Conservation (phyloP, 2,329 filamentous ascomycete genomes). For the Hortaea werneckii region DNA sequence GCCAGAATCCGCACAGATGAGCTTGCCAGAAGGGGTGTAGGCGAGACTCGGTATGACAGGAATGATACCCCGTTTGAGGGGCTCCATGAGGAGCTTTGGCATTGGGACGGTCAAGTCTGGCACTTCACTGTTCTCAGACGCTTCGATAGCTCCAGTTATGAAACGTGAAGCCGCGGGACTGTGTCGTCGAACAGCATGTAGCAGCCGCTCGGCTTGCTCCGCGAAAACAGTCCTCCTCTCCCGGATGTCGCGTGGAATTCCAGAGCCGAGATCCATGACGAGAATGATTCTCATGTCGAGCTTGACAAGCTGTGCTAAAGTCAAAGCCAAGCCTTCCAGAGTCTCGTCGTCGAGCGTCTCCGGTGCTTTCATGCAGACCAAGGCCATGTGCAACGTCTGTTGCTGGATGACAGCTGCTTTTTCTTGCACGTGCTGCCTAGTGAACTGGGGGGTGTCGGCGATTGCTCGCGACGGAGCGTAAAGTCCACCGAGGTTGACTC, state of each 20-base stretch:
- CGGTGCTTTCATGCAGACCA: slow-evolving; percentile 73
- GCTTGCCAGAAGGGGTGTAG: slow-evolving; percentile 43
- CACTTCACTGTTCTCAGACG: slow-evolving; percentile 9
- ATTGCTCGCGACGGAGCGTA: slow-evolving; percentile 50
- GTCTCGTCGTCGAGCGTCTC: slow-evolving; percentile 59
- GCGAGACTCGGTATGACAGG: slow-evolving; percentile 59
- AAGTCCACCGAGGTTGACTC: slow-evolving; percentile 52
- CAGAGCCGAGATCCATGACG: slow-evolving; percentile 53
- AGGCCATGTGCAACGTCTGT: slow-evolving; percentile 60
- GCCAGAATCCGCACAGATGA: slow-evolving; percentile 42
- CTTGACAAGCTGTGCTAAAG: slow-evolving; percentile 69
- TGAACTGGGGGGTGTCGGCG: slow-evolving; percentile 50
- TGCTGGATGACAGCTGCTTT: slow-evolving; percentile 18
- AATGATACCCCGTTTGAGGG: slow-evolving; percentile 58
- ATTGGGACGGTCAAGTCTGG: slow-evolving; percentile 27
- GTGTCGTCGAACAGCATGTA: slow-evolving; percentile 62
- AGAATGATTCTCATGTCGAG: slow-evolving; percentile 76
- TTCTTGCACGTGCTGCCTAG: slow-evolving; percentile 33
- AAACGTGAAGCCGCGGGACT: slow-evolving; percentile 58
- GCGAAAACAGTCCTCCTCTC: slow-evolving; percentile 18
- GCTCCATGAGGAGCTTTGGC: slow-evolving; percentile 48
- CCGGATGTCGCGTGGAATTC: background rate
- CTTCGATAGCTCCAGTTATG: slow-evolving; percentile 48
- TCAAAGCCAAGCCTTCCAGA: slow-evolving; percentile 67
- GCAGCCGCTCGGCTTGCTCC: slow-evolving; percentile 62